phyloP scores from a whole-genome alignment of 2,329 filamentous ascomycete genomes.

The Lasiodiplodia gonubiensis region DNA sequence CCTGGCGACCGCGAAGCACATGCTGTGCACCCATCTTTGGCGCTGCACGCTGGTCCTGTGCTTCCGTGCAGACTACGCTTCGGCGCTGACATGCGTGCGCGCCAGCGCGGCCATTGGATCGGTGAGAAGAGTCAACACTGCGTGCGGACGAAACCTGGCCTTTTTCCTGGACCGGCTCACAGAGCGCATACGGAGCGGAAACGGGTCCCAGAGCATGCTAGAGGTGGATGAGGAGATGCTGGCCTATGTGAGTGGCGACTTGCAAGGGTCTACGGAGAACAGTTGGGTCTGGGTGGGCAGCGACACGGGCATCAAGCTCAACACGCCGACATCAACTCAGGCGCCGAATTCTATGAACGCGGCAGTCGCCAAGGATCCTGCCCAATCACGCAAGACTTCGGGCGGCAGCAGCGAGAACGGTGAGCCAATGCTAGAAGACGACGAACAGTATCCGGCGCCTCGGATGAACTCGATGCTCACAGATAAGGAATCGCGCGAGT shows the following conservation, averaged over 20 bases:
- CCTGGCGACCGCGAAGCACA: constrained; percentile 71
- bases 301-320: constrained; percentile 48
- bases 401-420: constrained; percentile 36
- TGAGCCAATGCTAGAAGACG: constrained; percentile 43
- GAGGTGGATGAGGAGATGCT: constrained; percentile 85
- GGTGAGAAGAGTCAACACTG: constrained; percentile 72
- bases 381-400: constrained; percentile 9
- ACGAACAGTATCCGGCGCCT: constrained; percentile 46
- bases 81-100: constrained; percentile 74
- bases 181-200: constrained; percentile 57
- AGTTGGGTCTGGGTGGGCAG: constrained; percentile 78
- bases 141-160: constrained; percentile 79
- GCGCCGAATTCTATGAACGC: constrained; percentile 28
- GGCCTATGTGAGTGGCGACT: constrained; percentile 82
- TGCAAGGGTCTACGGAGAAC: constrained; percentile 77
- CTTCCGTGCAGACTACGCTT: constrained; percentile 73
- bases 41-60: constrained; percentile 82
- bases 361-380: constrained; percentile 1
- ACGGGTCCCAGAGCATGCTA: constrained; percentile 47
- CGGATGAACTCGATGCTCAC: constrained; percentile 60
- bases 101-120: constrained; percentile 73
- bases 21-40: constrained; percentile 85
- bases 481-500: constrained; percentile 66
- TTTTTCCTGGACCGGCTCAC: constrained; percentile 78
- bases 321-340: constrained; percentile 10